Evolutionary conservation across 2,329 filamentous ascomycete species (phyloP).

Genomic region (Dothidotthia symphoricarpi): DNA sequence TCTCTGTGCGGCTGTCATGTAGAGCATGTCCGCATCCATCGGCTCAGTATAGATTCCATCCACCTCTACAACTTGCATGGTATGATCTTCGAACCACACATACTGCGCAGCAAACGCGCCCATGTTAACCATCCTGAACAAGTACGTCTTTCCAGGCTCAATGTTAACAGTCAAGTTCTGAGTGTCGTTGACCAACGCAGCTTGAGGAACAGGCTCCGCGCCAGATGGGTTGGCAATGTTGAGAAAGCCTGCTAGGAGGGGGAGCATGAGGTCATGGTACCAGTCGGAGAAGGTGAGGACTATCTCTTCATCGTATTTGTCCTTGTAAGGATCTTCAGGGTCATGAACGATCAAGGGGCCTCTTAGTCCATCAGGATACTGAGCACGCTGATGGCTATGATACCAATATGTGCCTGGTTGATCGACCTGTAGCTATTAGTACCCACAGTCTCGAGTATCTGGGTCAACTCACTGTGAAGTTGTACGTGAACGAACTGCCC

Average conservation of each 20-base stretch:
- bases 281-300: constrained; percentile 70
- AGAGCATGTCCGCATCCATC: constrained; percentile 58
- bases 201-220: constrained; percentile 65
- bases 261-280: constrained; percentile 61
- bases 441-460: neutral
- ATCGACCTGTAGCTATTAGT: constrained; percentile 51
- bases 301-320: constrained; percentile 59
- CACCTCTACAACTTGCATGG: constrained; percentile 64
- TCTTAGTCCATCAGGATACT: constrained; percentile 67
- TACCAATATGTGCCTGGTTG: constrained; percentile 62
- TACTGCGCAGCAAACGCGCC: constrained; percentile 71
- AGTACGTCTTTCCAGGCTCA: constrained; percentile 58
- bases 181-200: constrained; percentile 64
- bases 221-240: constrained; percentile 55
- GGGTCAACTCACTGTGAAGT: constrained; percentile 28
- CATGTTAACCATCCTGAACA: constrained; percentile 67
- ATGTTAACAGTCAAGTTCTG: constrained; percentile 48
- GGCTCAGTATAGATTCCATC: constrained; percentile 68
- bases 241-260: constrained; percentile 47
- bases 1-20: constrained; percentile 68
- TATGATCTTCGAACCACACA: constrained; percentile 67
- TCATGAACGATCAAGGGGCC: constrained; percentile 67
- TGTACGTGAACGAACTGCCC: constrained; percentile 64
- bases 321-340: constrained; percentile 51
- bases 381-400: constrained; percentile 62